Evolutionary conservation across 345 rosid species (phyloP), one percentile per base, ranked within the genome.

Genomic region (Gossypium turneri): DNA sequence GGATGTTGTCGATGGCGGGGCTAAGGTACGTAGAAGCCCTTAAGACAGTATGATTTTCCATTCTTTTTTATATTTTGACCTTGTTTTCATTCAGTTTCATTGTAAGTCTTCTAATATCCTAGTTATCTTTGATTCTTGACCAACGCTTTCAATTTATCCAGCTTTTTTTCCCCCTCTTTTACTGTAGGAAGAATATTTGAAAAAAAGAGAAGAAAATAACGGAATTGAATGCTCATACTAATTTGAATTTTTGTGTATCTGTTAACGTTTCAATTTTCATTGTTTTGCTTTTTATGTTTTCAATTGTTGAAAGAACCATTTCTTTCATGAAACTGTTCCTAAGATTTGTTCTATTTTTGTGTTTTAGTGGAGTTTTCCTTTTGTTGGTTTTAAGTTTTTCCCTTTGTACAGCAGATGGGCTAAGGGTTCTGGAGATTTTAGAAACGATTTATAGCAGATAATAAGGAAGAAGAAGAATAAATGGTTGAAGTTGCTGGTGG

Each of bases 401-500:
- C 52, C 25, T 24, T 44, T 43, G 4, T 22, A 13, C 16, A 47
- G 55, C 38, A 47, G 22, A 11, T 67, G 20, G 12, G 41, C 19
- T 67, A 45, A 22, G 56, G 19, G 56, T 22, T 67, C 47, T 22
- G 71, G 25, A 22, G 71, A 1, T 67, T 67, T 47, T 22, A 12
- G 55, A 67, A 45, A 22, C n/a, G 17, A 19, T 11, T 65, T 22
- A 8, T 22, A 45, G 57, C 17, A 9, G 13, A 7, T 57, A 60
- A 47, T 29, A 20, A 34, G 51, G 63, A 65, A 50, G 52, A 63
- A 64, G 44, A 64, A 64, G 44, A 52, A 11, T 11, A 74, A 63
- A 64, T 74, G 70, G 62, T 41, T 19, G 77, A 53, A 55, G 70
- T n/a, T 62, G 48, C 22, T 16, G 44, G 45, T 29, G 69, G 29